Base-by-base conservation (phyloP, 495 filamentous ascomycete species). In the Schizothecium vesticola region DNA sequence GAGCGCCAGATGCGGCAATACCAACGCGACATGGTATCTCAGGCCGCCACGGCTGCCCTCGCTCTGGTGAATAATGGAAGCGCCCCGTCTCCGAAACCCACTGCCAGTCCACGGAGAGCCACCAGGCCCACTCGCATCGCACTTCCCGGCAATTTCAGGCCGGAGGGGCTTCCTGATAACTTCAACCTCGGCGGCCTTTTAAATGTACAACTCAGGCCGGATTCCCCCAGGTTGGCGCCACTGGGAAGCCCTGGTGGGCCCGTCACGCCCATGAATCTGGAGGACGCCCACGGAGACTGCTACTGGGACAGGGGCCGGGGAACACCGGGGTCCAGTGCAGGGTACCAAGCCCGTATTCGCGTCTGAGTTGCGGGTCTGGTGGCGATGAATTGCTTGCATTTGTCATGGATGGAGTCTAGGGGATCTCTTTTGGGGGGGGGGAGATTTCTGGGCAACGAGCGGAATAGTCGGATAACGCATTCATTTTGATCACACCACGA, bases 171-270 rank as follows among this genome's bases (percentile, higher is more conserved):
- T 7, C 43, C 43, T 2, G 43, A 51, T 2, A 51, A 51, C 2
- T 51, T 51, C 43, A 51, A n/a, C 19, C 43, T 51, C 43, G 43
- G 56, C 1, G 59, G 29, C 0, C 58, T 73, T 10, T 31, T 75
- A 26, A 73, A 72, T 79, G 73, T 72, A 57, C 82, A 88, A n/a
- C 43, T 51, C 65, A 77, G 76, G 69, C 83, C 90, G 43, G 79
- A 80, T 12, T 88, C 88, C 23, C 92, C 92, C 9, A 80, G 86
- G 21, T 74, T 95, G 36, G 81, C 81, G 25, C 92, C 92, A 2
- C 81, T 91, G 3, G 86, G 86, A n/a, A 92, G 89, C 58, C 90
- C 91, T 1, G 91, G 91, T 1, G 91, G 91, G 0, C 90, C 90
- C 0, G 90, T 94, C 55, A 94, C 92, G 2, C 91, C 92, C 0